A percentile compares a stretch with the other conserved stretches of the same genome.
These are phyloP conservation scores for Backusella circina DNA, from an alignment of 192 early-diverging fungal genomes.

Conservation along the genomic window DNA sequence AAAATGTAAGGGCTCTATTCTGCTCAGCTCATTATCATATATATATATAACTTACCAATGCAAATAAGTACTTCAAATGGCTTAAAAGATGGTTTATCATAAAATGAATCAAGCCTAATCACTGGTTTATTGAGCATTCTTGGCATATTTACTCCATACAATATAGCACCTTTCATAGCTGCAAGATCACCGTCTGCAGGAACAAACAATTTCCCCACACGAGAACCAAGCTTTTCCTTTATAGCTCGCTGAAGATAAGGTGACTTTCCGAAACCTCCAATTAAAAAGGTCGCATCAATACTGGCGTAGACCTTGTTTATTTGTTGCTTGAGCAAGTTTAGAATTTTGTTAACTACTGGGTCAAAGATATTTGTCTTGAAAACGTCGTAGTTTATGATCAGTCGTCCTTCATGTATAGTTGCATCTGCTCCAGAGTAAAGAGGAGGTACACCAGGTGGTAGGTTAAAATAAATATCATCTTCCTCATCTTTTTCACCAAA, in stretches of 20 bases:
- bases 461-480: slow-evolving; percentile 15
- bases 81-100: neutral
- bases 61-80: neutral
- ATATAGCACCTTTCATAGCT: slow-evolving; percentile 2
- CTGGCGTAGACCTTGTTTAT: slow-evolving; percentile 28
- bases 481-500: slow-evolving; percentile 28
- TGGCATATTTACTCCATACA: slow-evolving; percentile 1
- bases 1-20: neutral
- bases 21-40: neutral
- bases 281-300: slow-evolving; percentile 43
- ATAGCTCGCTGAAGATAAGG: slow-evolving; percentile 35
- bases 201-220: neutral
- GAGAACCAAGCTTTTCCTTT: neutral
- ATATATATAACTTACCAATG: neutral
- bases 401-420: slow-evolving; percentile 30
- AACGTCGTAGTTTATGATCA: slow-evolving; percentile 26
- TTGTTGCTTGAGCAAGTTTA: slow-evolving; percentile 37
- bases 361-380: slow-evolving; percentile 43
- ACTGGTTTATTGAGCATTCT: neutral
- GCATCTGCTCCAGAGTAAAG: slow-evolving; percentile 2
- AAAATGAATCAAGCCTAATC: neutral
- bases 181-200: neutral
- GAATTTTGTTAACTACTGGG: slow-evolving; percentile 37
- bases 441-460: neutral
- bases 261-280: slow-evolving; percentile 48